phyloP scores from a whole-genome alignment of 768 basidiomycete genomes.

The Pleurotus platypus region DNA sequence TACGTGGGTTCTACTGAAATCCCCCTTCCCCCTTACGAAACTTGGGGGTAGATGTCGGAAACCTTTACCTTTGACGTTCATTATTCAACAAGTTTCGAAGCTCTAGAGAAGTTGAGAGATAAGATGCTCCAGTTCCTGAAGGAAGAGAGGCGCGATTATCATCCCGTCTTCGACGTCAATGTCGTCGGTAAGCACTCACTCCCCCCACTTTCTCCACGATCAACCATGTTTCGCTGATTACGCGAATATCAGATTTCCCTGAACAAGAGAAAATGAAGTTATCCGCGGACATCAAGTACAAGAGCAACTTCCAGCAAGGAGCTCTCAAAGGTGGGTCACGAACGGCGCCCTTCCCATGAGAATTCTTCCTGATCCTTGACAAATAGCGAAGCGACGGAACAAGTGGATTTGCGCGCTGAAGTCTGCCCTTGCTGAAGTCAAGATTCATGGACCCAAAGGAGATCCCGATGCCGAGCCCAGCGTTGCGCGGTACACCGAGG shows the following conservation, averaged over 20 bases:
- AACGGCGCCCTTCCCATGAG: neutral
- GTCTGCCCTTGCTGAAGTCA: constrained; percentile 58
- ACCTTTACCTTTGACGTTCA: constrained; percentile 78
- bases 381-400: constrained; percentile 71
- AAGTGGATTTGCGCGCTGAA: constrained; percentile 93
- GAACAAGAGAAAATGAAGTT: constrained; percentile 77
- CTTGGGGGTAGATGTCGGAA: constrained; percentile 59
- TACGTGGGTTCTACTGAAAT: constrained; percentile 18
- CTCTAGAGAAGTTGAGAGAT: constrained; percentile 70
- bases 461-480: constrained; percentile 51
- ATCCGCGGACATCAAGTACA: constrained; percentile 83
- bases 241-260: constrained; percentile 56
- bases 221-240: constrained; percentile 7
- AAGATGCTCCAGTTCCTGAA: constrained; percentile 80
- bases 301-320: constrained; percentile 81
- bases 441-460: constrained; percentile 67
- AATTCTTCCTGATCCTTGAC: constrained; percentile 11
- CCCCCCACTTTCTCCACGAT: neutral
- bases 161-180: constrained; percentile 69
- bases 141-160: constrained; percentile 69
- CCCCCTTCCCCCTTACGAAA: neutral
- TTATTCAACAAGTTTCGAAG: constrained; percentile 76
- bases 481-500: constrained; percentile 59
- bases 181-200: constrained; percentile 46
- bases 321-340: constrained; percentile 54